A percentile compares a stretch with the other conserved stretches of the same genome.
Conservation (phyloP, 2,329 filamentous ascomycete genomes). For the Penicillium sp. region DNA sequence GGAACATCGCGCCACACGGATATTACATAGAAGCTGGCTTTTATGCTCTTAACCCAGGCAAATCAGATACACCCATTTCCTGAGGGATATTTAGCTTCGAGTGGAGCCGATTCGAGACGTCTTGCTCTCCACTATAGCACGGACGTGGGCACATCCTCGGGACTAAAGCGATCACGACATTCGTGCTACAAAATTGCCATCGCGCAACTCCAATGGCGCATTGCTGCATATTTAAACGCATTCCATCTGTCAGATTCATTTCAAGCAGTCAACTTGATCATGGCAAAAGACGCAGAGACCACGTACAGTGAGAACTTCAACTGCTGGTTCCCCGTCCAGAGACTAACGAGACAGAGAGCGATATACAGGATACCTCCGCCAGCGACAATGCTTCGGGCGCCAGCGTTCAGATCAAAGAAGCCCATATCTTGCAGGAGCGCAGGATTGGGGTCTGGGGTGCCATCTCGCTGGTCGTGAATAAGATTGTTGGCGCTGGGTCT, state of each 20-base stretch:
- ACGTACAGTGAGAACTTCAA: conserved; percentile 5
- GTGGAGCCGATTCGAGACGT: not conserved
- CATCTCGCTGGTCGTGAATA: conserved; percentile 22
- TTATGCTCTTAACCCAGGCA: not conserved
- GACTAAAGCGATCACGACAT: conserved; percentile 10
- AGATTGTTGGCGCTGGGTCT: conserved; percentile 24
- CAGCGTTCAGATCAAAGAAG: conserved; percentile 9
- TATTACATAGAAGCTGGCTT: not conserved
- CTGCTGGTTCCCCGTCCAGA: no score
- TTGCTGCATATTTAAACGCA: no score
- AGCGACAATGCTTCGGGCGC: conserved; percentile 6
- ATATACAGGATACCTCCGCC: conserved; percentile 1
- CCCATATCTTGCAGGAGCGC: conserved; percentile 21
- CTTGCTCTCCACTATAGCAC: not conserved
- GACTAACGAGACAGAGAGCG: no score
- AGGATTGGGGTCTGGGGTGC: conserved; percentile 21
- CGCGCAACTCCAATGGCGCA: not conserved
- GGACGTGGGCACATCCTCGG: conserved; percentile 1
- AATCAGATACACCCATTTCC: no score
- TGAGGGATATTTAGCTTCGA: no score
- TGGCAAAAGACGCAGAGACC: conserved; percentile 2
- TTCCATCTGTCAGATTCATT: no score
- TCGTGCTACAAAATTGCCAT: conserved; percentile 11
- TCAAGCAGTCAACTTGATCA: no score
- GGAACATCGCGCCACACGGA: no score